phyloP scores from a whole-genome alignment of 2,329 filamentous ascomycete genomes.

The Cytospora schulzeri region DNA sequence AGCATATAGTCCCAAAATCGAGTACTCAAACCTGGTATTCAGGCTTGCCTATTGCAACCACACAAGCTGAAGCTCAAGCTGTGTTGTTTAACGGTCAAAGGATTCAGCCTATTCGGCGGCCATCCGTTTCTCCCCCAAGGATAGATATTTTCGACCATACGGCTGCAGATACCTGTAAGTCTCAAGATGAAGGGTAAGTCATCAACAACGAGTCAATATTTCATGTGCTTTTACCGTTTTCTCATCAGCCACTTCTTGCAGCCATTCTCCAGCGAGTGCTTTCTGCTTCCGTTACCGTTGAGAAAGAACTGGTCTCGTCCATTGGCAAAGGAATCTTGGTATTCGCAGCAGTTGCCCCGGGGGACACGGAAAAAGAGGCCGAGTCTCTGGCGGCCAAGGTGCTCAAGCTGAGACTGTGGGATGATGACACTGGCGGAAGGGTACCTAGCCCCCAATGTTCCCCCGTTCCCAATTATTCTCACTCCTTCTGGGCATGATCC shows the following conservation, averaged over 20 bases:
- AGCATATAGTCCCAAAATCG: background rate
- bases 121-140: background rate
- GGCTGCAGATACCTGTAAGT: background rate
- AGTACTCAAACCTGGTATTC: background rate
- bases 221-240: background rate
- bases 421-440: slow-evolving; percentile 71
- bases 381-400: slow-evolving; percentile 83
- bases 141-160: background rate
- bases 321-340: slow-evolving; percentile 90
- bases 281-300: slow-evolving; percentile 93
- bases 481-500: background rate
- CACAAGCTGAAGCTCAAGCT: background rate
- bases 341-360: slow-evolving; percentile 86
- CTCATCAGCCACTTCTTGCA: slow-evolving; percentile 42
- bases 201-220: background rate
- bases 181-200: slow-evolving; percentile 41
- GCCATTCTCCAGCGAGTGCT: slow-evolving; percentile 92
- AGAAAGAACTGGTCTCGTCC: slow-evolving; percentile 84
- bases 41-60: background rate
- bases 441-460: slow-evolving; percentile 46
- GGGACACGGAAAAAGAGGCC: slow-evolving; percentile 86
- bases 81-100: background rate
- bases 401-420: slow-evolving; percentile 89
- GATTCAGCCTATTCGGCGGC: background rate
- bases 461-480: background rate